Conservation (phyloP, 1,284 basidiomycete species). For the Boletellus dicymbophilus region DNA sequence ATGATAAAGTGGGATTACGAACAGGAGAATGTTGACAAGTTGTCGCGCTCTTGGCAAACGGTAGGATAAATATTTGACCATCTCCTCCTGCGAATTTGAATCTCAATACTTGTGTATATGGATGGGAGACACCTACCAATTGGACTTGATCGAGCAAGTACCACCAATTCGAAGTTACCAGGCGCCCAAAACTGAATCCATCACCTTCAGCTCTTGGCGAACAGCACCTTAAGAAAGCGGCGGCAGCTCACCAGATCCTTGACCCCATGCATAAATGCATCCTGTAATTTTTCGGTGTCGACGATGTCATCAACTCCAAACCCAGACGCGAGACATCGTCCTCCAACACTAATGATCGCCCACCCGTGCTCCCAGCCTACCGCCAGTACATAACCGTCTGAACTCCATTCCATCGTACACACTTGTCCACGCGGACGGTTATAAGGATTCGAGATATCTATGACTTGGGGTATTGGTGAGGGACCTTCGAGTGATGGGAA, state of each 20-base stretch:
- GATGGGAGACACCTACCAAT: conserved; percentile 43
- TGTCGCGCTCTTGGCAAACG: conserved; percentile 95
- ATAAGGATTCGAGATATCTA: conserved; percentile 60
- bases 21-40: conserved; percentile 92
- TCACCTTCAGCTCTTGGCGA: conserved; percentile 6
- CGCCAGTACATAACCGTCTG: conserved; percentile 97
- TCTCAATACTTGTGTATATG: not conserved
- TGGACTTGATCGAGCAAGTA: conserved; percentile 54
- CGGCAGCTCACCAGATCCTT: conserved; percentile 54
- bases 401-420: conserved; percentile 83
- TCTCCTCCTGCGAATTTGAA: conserved; percentile 40
- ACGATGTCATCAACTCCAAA: conserved; percentile 71
- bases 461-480: conserved; percentile 51
- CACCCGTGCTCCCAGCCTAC: conserved; percentile 91
- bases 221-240: not conserved
- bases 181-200: conserved; percentile 81
- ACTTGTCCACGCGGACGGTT: conserved; percentile 72
- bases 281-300: conserved; percentile 69
- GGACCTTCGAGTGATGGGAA: conserved; percentile 63
- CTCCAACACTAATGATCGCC: conserved; percentile 91
- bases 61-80: conserved; percentile 81
- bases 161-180: conserved; percentile 86
- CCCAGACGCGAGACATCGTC: conserved; percentile 78
- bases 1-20: conserved; percentile 19
- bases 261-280: conserved; percentile 85